phyloP scores from a whole-genome alignment of 768 basidiomycete species.

The Psilocybe tampanensis region DNA sequence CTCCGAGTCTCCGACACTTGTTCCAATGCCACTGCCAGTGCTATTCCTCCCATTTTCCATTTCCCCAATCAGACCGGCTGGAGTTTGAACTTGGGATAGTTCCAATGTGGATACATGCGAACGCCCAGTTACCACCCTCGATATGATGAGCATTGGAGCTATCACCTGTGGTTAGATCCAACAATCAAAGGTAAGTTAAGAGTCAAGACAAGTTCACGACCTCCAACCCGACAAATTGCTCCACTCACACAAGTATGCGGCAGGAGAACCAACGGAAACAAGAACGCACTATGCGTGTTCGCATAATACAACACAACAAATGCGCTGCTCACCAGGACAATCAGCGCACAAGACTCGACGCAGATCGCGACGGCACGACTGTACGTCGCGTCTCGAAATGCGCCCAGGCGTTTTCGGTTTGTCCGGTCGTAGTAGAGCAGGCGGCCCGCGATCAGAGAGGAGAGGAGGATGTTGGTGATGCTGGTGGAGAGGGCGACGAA shows the following conservation, averaged over 20 bases:
- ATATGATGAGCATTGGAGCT: slow-evolving; percentile 8
- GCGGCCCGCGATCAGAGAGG: slow-evolving; percentile 6
- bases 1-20: too few relatives aligned
- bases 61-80: neutral
- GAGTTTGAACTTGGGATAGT: neutral
- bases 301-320: too few relatives aligned
- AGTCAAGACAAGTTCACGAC: neutral
- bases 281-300: too few relatives aligned
- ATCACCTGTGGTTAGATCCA: neutral
- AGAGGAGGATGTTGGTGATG: slow-evolving; percentile 1
- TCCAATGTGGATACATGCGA: neutral
- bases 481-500: slow-evolving; percentile 1
- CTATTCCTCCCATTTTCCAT: neutral
- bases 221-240: too few relatives aligned
- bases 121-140: slow-evolving; percentile 1
- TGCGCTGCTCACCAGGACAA: too few relatives aligned
- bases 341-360: neutral
- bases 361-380: slow-evolving; percentile 8
- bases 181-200: neutral
- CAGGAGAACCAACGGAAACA: too few relatives aligned
- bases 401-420: slow-evolving; percentile 2
- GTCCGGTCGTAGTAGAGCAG: slow-evolving; percentile 6
- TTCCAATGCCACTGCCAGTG: too few relatives aligned
- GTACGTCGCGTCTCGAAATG: slow-evolving; percentile 1
- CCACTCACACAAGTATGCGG: neutral